These are phyloP conservation scores for Fraxinus nigra DNA, from an alignment of 305 asterid species.

Conservation along the genomic window DNA sequence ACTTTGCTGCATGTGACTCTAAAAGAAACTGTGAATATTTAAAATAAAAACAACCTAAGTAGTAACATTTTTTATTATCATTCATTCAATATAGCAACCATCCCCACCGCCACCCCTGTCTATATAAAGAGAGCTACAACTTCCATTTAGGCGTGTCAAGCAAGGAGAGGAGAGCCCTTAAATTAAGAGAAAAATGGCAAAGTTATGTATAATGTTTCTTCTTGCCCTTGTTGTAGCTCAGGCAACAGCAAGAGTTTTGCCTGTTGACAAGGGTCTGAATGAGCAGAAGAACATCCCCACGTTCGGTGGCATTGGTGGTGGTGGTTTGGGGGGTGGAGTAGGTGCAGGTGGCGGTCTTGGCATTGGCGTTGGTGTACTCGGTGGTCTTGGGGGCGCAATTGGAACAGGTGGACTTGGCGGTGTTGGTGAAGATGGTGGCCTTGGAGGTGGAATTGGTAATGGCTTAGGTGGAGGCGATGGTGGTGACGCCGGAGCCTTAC, in stretches of 20 bases:
- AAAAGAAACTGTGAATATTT: neutral
- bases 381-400: slow-evolving; percentile 14
- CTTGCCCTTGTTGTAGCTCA: slow-evolving; percentile 25
- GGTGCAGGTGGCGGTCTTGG: neutral
- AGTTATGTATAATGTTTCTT: slow-evolving; percentile 1
- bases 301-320: neutral
- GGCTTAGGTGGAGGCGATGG: slow-evolving; percentile 19
- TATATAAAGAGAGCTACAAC: neutral
- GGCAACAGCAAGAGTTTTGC: slow-evolving; percentile 26
- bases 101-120: neutral
- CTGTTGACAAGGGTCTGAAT: slow-evolving; percentile 20
- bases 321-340: neutral
- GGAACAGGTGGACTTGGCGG: slow-evolving; percentile 21
- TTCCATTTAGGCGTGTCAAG: neutral
- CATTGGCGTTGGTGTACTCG: slow-evolving; percentile 2
- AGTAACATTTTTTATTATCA: neutral
- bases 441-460: slow-evolving; percentile 12
- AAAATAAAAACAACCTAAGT: neutral
- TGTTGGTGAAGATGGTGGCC: slow-evolving; percentile 15
- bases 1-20: neutral
- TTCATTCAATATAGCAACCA: neutral
- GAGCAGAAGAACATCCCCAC: slow-evolving; percentile 28
- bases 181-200: slow-evolving; percentile 15
- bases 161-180: neutral
- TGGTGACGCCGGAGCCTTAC: slow-evolving; percentile 20